Percentiles rank a stretch among this genome's conserved stretches.
Evolutionary conservation across 108 stramenopile species (phyloP).

Genomic region (Nitzschia palea): DNA sequence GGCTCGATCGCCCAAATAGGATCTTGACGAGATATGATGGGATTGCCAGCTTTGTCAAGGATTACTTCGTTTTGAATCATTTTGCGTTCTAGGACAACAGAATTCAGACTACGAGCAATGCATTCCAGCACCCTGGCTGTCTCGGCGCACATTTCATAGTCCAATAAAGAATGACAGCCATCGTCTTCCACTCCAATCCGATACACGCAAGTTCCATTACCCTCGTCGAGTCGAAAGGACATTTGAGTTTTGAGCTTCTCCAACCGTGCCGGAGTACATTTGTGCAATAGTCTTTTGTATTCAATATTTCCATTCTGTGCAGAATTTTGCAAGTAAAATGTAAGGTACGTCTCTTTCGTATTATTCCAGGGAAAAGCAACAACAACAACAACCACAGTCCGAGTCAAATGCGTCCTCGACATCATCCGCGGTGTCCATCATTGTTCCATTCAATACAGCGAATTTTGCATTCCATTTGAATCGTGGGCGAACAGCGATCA

Average conservation of each 20-base stretch:
- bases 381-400: no score
- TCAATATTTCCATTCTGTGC: slow-evolving; percentile 68
- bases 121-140: slow-evolving; percentile 66
- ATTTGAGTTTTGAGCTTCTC: slow-evolving; percentile 85
- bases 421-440: no score
- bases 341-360: background rate
- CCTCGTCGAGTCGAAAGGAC: slow-evolving; percentile 83
- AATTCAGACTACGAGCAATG: slow-evolving; percentile 73
- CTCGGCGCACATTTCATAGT: slow-evolving; percentile 62
- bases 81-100: slow-evolving; percentile 68
- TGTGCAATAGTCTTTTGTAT: slow-evolving; percentile 84
- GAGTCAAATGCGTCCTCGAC: no score
- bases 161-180: slow-evolving; percentile 80
- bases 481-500: no score
- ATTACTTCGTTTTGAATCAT: slow-evolving; percentile 80
- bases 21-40: background rate
- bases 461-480: no score
- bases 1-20: slow-evolving; percentile 1
- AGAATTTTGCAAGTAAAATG: background rate
- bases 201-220: slow-evolving; percentile 69
- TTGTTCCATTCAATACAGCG: no score
- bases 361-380: no score
- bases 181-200: slow-evolving; percentile 84
- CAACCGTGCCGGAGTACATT: slow-evolving; percentile 54
- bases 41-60: slow-evolving; percentile 3